A percentile compares a stretch with the other conserved stretches of the same genome.
Conservation (phyloP, 352 stramenopile genomes). For the Pythium periplocum region DNA sequence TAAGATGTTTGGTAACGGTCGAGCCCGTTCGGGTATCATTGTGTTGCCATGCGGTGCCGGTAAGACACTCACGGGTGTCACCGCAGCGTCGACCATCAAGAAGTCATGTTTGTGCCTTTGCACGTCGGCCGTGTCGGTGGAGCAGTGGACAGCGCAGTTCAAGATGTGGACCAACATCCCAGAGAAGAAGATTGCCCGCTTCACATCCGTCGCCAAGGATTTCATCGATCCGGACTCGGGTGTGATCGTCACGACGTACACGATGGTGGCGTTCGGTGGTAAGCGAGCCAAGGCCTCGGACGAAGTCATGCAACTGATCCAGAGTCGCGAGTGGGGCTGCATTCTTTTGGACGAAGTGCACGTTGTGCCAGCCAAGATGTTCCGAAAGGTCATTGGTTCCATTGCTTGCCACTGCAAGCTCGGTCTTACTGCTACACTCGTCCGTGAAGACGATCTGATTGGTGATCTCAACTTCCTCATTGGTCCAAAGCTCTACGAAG, state of each 20-base stretch:
- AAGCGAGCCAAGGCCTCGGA: constrained; percentile 90
- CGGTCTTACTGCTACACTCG: constrained; percentile 97
- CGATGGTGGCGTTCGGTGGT: constrained; percentile 94
- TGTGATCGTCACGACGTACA: constrained; percentile 98
- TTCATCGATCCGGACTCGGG: constrained; percentile 77
- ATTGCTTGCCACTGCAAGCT: constrained; percentile 98
- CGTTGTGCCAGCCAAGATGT: constrained; percentile 98
- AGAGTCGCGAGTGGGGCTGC: constrained; percentile 97
- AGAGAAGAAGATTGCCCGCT: constrained; percentile 81
- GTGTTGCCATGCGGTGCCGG: constrained; percentile 97
- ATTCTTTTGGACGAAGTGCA: constrained; percentile 97
- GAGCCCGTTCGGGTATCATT: constrained; percentile 98
- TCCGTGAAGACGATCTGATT: constrained; percentile 99
- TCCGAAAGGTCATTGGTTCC: constrained; percentile 92
- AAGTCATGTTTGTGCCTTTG: constrained; percentile 97
- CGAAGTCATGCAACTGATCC: constrained; percentile 96
- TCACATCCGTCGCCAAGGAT: constrained; percentile 79
- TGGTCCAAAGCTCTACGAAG: constrained; percentile 94
- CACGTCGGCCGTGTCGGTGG: constrained; percentile 95
- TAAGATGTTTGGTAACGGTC: constrained; percentile 99
- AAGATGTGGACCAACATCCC: constrained; percentile 96
- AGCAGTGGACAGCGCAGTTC: constrained; percentile 99
- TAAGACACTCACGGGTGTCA: constrained; percentile 89
- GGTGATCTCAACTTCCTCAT: constrained; percentile 99
- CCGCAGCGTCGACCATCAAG: constrained; percentile 95